phyloP scores from a whole-genome alignment of 2,329 filamentous ascomycete genomes.

The Fusarium avenaceum region DNA sequence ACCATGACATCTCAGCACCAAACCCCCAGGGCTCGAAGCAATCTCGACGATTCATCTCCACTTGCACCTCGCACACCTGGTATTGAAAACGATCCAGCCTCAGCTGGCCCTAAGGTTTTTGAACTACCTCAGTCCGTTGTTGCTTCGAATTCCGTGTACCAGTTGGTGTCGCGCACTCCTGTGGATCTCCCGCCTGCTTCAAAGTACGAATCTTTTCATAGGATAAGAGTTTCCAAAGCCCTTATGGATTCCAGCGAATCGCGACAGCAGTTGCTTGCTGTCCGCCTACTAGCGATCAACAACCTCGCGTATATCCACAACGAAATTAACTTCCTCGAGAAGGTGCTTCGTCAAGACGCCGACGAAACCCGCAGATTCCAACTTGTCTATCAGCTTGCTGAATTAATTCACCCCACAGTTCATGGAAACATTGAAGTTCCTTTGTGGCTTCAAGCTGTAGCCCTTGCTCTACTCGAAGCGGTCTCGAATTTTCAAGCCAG shows the following conservation, averaged over 20 bases:
- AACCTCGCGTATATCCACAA: slow-evolving; percentile 92
- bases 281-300: slow-evolving; percentile 87
- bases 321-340: slow-evolving; percentile 86
- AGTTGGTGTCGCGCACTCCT: slow-evolving; percentile 69
- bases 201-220: slow-evolving; percentile 87
- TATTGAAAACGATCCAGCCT: slow-evolving; percentile 53
- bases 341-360: slow-evolving; percentile 86
- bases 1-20: slow-evolving; percentile 63
- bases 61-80: slow-evolving; percentile 60
- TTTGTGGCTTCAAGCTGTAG: slow-evolving; percentile 83
- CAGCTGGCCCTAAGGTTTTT: slow-evolving; percentile 68
- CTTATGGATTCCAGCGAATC: slow-evolving; percentile 74
- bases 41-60: slow-evolving; percentile 63
- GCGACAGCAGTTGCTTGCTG: slow-evolving; percentile 81
- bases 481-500: slow-evolving; percentile 83
- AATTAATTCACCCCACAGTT: slow-evolving; percentile 86
- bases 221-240: slow-evolving; percentile 85
- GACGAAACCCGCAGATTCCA: slow-evolving; percentile 92
- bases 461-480: slow-evolving; percentile 86
- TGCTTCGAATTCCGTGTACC: slow-evolving; percentile 65
- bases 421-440: slow-evolving; percentile 78
- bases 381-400: slow-evolving; percentile 90
- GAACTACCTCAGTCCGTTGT: slow-evolving; percentile 74
- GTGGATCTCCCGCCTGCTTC: slow-evolving; percentile 77
- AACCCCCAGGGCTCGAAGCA: slow-evolving; percentile 57